Percentiles rank a stretch among this genome's conserved stretches.
phyloP scores from a whole-genome alignment of 1,139 yeast genomes.

The Saccharomyces hybrid region DNA sequence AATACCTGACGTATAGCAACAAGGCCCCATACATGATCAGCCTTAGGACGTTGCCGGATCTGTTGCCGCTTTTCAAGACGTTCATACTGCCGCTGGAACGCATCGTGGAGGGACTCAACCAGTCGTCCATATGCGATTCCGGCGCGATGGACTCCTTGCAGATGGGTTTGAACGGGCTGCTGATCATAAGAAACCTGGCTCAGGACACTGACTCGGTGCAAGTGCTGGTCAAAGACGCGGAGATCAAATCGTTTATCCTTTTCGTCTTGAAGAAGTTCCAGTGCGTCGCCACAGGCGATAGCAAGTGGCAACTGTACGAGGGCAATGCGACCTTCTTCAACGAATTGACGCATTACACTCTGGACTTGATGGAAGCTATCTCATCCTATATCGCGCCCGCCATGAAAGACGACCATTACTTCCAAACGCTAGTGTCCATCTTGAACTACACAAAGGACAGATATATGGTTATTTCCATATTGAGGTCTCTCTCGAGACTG shows the following conservation, averaged over 20 bases:
- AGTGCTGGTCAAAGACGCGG: slow-evolving; percentile 52
- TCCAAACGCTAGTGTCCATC: slow-evolving; percentile 43
- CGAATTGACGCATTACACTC: slow-evolving; percentile 61
- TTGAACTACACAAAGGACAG: slow-evolving; percentile 49
- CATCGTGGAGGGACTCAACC: slow-evolving; percentile 21
- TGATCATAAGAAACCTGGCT: slow-evolving; percentile 69
- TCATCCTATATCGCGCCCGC: slow-evolving; percentile 78
- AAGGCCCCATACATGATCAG: slow-evolving; percentile 32
- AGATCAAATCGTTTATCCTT: slow-evolving; percentile 40
- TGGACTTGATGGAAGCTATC: slow-evolving; percentile 79
- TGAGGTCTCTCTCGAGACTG: slow-evolving; percentile 47
- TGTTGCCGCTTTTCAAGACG: slow-evolving; percentile 23
- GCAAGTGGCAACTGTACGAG: slow-evolving; percentile 19
- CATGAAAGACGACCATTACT: slow-evolving; percentile 53
- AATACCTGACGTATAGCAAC: slow-evolving; percentile 30
- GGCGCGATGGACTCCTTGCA: slow-evolving; percentile 20
- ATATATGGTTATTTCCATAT: slow-evolving; percentile 43
- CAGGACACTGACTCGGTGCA: slow-evolving; percentile 83
- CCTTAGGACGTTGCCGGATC: slow-evolving; percentile 24
- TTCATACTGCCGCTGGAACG: slow-evolving; percentile 20
- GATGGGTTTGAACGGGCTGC: slow-evolving; percentile 26
- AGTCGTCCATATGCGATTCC: slow-evolving; percentile 18
- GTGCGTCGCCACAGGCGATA: slow-evolving; percentile 12
- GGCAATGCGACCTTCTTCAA: slow-evolving; percentile 34
- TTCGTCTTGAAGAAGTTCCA: slow-evolving; percentile 21